A percentile compares a stretch with the other conserved stretches of the same genome.
phyloP scores from a whole-genome alignment of 495 filamentous ascomycete genomes.

The Aspergillus campestris region DNA sequence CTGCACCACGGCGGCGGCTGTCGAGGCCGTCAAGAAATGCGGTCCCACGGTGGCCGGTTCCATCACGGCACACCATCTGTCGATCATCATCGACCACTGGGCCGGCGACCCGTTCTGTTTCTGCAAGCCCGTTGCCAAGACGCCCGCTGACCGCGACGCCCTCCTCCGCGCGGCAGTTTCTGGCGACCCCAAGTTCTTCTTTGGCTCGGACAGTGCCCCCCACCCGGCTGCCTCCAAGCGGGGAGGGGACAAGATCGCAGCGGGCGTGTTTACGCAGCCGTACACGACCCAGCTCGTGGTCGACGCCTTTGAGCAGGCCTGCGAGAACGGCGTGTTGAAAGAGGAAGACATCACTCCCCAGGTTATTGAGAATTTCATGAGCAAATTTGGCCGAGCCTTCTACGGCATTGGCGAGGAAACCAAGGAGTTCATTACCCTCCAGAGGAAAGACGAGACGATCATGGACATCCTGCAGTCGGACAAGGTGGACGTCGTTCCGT shows the following conservation, averaged over 20 bases:
- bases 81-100: conserved; percentile 68
- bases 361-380: conserved; percentile 64
- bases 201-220: conserved; percentile 62
- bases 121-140: conserved; percentile 81
- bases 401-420: conserved; percentile 48
- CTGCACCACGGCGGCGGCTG: conserved; percentile 74
- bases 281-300: conserved; percentile 69
- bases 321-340: conserved; percentile 55
- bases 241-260: conserved; percentile 55
- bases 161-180: conserved; percentile 59
- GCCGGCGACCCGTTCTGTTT: conserved; percentile 70
- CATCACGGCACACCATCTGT: conserved; percentile 75
- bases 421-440: conserved; percentile 52
- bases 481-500: conserved; percentile 60
- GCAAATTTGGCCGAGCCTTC: conserved; percentile 64
- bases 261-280: conserved; percentile 88
- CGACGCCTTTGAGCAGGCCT: conserved; percentile 61
- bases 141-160: conserved; percentile 64
- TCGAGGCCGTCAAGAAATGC: conserved; percentile 66
- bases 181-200: conserved; percentile 75
- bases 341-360: conserved; percentile 63
- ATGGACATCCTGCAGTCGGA: conserved; percentile 39
- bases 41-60: conserved; percentile 57
- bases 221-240: conserved; percentile 70
- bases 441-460: conserved; percentile 53